Percentiles rank a stretch among this genome's conserved stretches.
Conservation (phyloP, 2,329 filamentous ascomycete genomes). For the Aspergillus viridinutans region DNA sequence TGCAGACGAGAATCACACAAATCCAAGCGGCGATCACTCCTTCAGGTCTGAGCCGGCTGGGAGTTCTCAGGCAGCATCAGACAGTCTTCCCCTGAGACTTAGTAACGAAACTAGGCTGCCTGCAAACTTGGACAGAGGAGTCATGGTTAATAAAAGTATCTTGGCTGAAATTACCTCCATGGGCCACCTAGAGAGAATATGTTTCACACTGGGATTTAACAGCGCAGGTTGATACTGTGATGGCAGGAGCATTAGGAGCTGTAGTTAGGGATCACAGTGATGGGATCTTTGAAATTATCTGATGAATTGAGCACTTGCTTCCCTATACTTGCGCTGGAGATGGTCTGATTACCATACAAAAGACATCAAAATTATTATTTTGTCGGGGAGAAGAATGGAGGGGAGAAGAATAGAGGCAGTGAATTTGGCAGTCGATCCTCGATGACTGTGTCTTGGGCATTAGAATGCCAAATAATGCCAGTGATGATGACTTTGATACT, state of each 20-base stretch:
- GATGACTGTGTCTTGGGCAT: background rate
- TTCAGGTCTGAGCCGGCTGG: too few species aligned
- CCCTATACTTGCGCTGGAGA: too few species aligned
- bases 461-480: background rate
- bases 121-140: background rate
- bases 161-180: background rate
- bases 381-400: too few species aligned
- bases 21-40: background rate
- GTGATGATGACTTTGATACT: background rate
- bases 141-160: background rate
- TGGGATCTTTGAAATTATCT: constrained; percentile 1
- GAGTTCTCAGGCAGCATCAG: too few species aligned
- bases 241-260: background rate
- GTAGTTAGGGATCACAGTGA: background rate
- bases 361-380: too few species aligned
- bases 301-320: background rate
- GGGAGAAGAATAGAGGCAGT: background rate
- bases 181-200: background rate
- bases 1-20: background rate
- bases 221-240: background rate
- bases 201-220: background rate
- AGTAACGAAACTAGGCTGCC: background rate
- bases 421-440: background rate
- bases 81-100: too few species aligned
- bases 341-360: too few species aligned